Conservation (phyloP, 495 filamentous ascomycete species). For the Astrothelium subdiscretum region DNA sequence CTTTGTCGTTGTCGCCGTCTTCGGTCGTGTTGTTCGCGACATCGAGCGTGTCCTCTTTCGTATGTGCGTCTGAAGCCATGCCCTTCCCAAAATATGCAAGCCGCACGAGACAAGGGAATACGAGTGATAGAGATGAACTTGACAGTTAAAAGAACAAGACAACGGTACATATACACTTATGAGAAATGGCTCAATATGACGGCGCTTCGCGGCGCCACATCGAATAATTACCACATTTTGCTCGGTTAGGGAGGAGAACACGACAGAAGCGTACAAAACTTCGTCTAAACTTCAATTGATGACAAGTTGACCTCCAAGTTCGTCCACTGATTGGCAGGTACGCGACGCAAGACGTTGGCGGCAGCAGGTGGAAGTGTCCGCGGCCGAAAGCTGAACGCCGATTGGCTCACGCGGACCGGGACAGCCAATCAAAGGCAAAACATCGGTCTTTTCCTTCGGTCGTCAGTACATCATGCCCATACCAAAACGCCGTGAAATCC, state of each 20-base stretch:
- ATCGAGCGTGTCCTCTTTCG: not conserved
- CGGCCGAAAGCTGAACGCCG: too few relatives aligned
- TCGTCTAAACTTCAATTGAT: too few relatives aligned
- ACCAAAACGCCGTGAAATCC: too few relatives aligned
- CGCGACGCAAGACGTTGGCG: not conserved
- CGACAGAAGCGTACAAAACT: not conserved
- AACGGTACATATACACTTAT: not conserved
- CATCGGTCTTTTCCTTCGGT: too few relatives aligned
- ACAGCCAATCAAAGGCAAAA: not conserved
- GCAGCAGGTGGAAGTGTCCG: too few relatives aligned
- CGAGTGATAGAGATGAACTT: not conserved
- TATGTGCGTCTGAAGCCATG: not conserved
- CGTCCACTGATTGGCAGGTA: not conserved
- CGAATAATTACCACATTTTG: not conserved
- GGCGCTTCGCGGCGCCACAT: not conserved
- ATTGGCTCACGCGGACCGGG: not conserved
- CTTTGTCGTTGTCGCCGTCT: not conserved
- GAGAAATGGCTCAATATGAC: too few relatives aligned
- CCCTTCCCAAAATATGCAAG: not conserved
- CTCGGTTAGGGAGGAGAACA: not conserved
- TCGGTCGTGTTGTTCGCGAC: not conserved
- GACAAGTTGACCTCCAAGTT: too few relatives aligned
- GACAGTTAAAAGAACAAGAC: too few relatives aligned
- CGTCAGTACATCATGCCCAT: too few relatives aligned
- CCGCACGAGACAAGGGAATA: not conserved